Evolutionary conservation across 2,329 filamentous ascomycete species (phyloP).

Genomic region (Drechmeria coniospora): DNA sequence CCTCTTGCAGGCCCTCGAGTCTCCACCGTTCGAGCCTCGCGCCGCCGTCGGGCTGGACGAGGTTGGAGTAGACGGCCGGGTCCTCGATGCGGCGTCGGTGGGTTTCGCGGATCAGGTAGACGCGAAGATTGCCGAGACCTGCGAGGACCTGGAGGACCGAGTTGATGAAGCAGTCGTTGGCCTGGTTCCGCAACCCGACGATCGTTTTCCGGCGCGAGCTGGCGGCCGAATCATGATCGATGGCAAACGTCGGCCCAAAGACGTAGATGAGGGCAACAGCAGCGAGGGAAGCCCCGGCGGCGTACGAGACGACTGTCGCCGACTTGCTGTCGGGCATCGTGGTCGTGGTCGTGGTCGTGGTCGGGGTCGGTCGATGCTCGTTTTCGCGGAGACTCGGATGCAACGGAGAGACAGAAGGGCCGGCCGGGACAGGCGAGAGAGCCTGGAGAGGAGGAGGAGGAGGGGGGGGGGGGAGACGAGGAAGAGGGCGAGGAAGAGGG

Average conservation of each 20-base stretch:
- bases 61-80: constrained; percentile 53
- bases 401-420: neutral
- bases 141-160: constrained; percentile 87
- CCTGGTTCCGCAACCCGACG: constrained; percentile 76
- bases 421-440: neutral
- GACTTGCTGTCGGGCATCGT: constrained; percentile 23
- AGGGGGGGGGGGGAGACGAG: neutral
- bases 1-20: constrained; percentile 56
- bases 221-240: constrained; percentile 62
- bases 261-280: constrained; percentile 93
- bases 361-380: neutral
- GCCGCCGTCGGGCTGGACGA: constrained; percentile 33
- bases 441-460: neutral
- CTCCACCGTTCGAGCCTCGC: constrained; percentile 39
- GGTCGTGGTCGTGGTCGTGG: neutral
- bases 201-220: constrained; percentile 64
- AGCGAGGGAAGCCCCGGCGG: constrained; percentile 85
- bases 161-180: constrained; percentile 96
- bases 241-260: constrained; percentile 91
- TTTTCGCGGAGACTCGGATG: neutral
- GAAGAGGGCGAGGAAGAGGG: neutral
- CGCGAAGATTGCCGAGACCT: constrained; percentile 71
- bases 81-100: constrained; percentile 73
- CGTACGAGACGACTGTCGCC: constrained; percentile 56
- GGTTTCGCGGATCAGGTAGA: constrained; percentile 85